Conservation (phyloP, 2,329 filamentous ascomycete genomes). For the Penicillium sp. region DNA sequence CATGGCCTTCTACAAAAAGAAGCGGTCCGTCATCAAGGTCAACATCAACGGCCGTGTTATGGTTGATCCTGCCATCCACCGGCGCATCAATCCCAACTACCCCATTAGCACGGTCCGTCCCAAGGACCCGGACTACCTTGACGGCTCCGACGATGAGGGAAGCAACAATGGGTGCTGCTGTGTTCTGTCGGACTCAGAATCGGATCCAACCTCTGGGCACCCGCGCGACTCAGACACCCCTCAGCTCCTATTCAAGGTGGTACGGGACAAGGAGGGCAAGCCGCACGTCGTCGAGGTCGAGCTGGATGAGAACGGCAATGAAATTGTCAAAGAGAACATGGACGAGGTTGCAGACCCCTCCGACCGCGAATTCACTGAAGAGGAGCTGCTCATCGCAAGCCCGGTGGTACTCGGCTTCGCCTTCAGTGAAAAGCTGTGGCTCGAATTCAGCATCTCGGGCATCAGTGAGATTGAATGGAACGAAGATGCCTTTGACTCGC, state of each 20-base stretch:
- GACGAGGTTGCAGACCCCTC: constrained; percentile 43
- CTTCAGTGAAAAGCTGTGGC: constrained; percentile 81
- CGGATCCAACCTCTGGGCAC: constrained; percentile 33
- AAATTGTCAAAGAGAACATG: constrained; percentile 49
- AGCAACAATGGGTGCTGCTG: constrained; percentile 38
- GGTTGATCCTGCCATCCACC: constrained; percentile 74
- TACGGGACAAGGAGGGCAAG: constrained; percentile 47
- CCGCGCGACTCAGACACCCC: constrained; percentile 29
- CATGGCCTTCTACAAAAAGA: constrained; percentile 75
- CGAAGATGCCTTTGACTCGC: constrained; percentile 67
- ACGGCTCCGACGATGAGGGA: constrained; percentile 27
- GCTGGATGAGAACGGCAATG: constrained; percentile 48
- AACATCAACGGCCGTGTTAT: constrained; percentile 81
- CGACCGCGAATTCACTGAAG: constrained; percentile 59
- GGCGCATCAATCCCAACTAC: constrained; percentile 79
- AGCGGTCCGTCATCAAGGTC: constrained; percentile 63
- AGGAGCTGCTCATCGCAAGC: constrained; percentile 74
- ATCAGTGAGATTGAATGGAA: constrained; percentile 79
- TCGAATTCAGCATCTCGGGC: constrained; percentile 73
- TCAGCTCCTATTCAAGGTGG: constrained; percentile 44
- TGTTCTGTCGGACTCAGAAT: constrained; percentile 32
- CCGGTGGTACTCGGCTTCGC: constrained; percentile 79
- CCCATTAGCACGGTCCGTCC: constrained; percentile 64
- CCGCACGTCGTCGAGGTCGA: constrained; percentile 47
- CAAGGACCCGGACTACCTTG: constrained; percentile 57